Evolutionary conservation across 352 stramenopile species (phyloP), one percentile per base, ranked within the genome.

Genomic region (Globisporangium perplexum): DNA sequence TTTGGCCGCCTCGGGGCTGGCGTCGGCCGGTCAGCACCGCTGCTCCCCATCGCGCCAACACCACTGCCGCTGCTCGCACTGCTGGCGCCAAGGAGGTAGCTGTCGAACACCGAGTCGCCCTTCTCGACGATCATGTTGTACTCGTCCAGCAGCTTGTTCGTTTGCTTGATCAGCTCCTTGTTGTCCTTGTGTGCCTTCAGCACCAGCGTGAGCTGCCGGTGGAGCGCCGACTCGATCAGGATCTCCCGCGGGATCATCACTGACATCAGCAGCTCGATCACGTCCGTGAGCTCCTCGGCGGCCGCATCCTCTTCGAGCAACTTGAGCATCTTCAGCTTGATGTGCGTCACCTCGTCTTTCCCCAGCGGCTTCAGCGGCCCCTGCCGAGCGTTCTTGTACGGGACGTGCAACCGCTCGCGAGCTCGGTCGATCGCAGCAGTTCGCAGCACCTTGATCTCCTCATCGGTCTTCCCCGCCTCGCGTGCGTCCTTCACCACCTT

Each of bases 311-410:
- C 81, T 60, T 94, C 83, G 12, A 94, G 55, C 31, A 91, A 62
- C 60, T 92, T 90, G 11, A 92, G 63, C 73, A 94, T 88, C 55
- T 84, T 89, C 55, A 92, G 71, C 63, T 94, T 91, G 39, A 94
- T 77, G 53, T 92, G 76, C 12, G 71, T 84, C 11, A 92, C 72
- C 63, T 94, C 81, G 18, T 94, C 82, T 58, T 89, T 90, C 17
- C 77, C 81, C 23, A 92, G 56, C 10, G 83, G 83, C 51, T 92
- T 90, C 18, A 77, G 74, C n/a, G 77, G 72, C 23, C 81, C 77
- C 35, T 73, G 71, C 7, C 83, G 75, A 15, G 72, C 70, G 63
- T 88, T 89, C 65, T 92, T 94, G 66, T 79, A 90, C 8, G 83
- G 81, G 35, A 89, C 66, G 53, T 91, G 76, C 28, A 90, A 54